phyloP scores from a whole-genome alignment of 2,329 filamentous ascomycete genomes.

The Epichloe uncinata region DNA sequence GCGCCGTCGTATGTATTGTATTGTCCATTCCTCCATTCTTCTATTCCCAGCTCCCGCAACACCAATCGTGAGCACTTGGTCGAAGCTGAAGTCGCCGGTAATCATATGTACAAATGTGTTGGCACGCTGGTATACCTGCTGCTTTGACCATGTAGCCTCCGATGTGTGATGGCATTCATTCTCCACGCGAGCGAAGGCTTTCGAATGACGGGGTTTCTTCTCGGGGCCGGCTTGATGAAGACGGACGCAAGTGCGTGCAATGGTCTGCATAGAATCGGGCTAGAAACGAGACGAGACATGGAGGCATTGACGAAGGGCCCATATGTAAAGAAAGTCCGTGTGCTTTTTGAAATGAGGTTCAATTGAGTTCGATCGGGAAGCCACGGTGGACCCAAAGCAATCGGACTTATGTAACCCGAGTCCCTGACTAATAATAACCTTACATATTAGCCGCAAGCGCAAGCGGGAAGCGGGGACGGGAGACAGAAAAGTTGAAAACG shows the following conservation, averaged over 20 bases:
- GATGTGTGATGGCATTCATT: background rate
- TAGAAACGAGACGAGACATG: background rate
- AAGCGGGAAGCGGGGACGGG: background rate
- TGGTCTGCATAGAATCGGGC: background rate
- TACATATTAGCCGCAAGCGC: slow-evolving; percentile 1
- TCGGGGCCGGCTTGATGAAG: background rate
- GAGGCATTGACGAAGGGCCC: background rate
- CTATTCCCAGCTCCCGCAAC: background rate
- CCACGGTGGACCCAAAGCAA: slow-evolving; percentile 1
- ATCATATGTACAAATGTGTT: background rate
- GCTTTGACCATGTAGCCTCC: background rate
- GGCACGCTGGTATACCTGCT: background rate
- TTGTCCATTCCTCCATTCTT: no score
- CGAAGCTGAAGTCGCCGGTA: background rate
- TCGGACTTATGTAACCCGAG: background rate
- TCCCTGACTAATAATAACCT: background rate
- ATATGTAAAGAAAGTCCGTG: background rate
- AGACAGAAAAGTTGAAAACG: background rate
- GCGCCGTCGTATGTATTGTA: background rate
- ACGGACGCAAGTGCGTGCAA: background rate
- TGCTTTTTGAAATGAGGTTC: slow-evolving; percentile 1
- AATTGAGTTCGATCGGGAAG: slow-evolving; percentile 1
- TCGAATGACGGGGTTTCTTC: background rate
- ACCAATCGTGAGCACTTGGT: background rate
- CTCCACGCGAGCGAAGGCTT: background rate